phyloP scores from a whole-genome alignment of 345 rosid genomes.

The Euphorbia lathyris region DNA sequence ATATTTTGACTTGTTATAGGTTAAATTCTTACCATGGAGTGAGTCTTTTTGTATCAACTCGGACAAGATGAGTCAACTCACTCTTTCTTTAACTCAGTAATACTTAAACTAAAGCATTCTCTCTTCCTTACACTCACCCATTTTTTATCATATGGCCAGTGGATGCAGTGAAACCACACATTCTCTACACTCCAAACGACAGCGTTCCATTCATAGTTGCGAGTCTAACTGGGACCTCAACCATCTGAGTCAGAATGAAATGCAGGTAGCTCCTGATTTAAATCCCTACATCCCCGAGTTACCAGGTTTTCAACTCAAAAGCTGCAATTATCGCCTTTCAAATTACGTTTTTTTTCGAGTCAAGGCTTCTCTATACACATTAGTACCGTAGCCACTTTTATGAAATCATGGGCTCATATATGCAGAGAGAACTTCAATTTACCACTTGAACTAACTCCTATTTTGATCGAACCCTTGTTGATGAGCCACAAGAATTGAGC shows the following conservation, averaged over 20 bases:
- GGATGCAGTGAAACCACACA: background rate
- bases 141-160: background rate
- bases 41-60: background rate
- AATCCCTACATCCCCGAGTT: too few species aligned
- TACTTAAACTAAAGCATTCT: too few species aligned
- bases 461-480: constrained; percentile 24
- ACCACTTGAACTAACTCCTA: constrained; percentile 26
- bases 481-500: constrained; percentile 25
- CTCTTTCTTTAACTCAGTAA: too few species aligned
- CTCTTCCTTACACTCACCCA: background rate
- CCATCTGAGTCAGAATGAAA: background rate
- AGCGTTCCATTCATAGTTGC: background rate
- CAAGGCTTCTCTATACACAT: constrained; percentile 4
- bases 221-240: background rate
- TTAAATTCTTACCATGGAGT: background rate
- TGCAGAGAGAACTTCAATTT: background rate
- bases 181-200: background rate
- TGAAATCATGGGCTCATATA: constrained; percentile 17
- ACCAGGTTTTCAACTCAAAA: background rate
- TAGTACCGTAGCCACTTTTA: background rate
- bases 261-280: background rate
- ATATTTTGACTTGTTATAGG: background rate
- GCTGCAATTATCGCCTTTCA: background rate
- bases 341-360: background rate
- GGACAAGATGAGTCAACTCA: background rate